These are phyloP conservation scores for Picocystis sp. DNA, from an alignment of 163 green algal species.

Conservation along the genomic window DNA sequence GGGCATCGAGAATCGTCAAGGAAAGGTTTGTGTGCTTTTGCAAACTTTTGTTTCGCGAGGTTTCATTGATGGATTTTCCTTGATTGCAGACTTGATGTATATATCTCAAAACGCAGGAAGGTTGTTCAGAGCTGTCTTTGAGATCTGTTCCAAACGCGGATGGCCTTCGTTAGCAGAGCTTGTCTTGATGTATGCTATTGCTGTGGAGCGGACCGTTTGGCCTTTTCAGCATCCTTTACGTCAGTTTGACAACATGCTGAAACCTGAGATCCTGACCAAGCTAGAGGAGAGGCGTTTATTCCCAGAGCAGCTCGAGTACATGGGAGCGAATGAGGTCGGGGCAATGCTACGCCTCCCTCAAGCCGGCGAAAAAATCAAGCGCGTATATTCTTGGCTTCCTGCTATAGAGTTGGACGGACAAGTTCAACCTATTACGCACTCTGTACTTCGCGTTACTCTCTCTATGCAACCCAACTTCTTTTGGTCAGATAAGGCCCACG, in stretches of 20 bases:
- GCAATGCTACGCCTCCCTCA: slow-evolving; percentile 40
- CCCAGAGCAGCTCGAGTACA: slow-evolving; percentile 62
- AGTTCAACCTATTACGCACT: slow-evolving; percentile 82
- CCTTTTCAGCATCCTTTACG: slow-evolving; percentile 57
- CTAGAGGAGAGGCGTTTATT: slow-evolving; percentile 52
- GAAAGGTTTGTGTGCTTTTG: not conserved
- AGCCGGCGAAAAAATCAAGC: slow-evolving; percentile 25
- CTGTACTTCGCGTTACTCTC: slow-evolving; percentile 69
- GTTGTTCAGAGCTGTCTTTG: slow-evolving; percentile 80
- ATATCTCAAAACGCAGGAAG: slow-evolving; percentile 64
- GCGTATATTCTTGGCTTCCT: slow-evolving; percentile 51
- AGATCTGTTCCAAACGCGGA: slow-evolving; percentile 67
- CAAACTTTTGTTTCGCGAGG: slow-evolving; percentile 69
- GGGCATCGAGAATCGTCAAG: slow-evolving; percentile 20
- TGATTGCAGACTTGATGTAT: slow-evolving; percentile 88
- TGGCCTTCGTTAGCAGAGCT: slow-evolving; percentile 55
- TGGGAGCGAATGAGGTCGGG: slow-evolving; percentile 64
- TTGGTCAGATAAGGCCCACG: slow-evolving; percentile 42
- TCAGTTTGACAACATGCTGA: slow-evolving; percentile 58
- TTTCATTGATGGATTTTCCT: slow-evolving; percentile 67
- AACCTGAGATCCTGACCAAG: slow-evolving; percentile 59
- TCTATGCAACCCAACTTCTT: slow-evolving; percentile 54
- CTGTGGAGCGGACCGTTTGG: slow-evolving; percentile 28
- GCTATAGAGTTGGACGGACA: slow-evolving; percentile 41
- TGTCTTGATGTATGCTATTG: slow-evolving; percentile 31